Evolutionary conservation across 164 flowering plant genomes (phyloP).

Genomic region (Piper betle): DNA sequence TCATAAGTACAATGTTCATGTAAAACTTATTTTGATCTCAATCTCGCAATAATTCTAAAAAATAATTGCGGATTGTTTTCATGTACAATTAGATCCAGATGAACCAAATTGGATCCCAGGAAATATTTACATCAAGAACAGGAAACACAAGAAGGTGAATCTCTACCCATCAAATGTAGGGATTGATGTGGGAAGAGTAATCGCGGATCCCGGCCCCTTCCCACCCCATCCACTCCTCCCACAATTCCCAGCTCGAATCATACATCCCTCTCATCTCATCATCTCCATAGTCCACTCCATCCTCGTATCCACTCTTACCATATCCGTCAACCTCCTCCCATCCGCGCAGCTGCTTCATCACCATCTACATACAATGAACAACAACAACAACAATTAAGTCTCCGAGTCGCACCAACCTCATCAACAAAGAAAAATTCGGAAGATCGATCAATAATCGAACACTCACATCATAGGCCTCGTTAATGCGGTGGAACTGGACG

Average conservation of each 20-base stretch:
- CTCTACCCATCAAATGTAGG: conserved; percentile 34
- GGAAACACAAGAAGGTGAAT: neutral
- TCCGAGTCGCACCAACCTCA: neutral
- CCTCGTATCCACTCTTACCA: neutral
- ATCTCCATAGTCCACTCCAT: conserved; percentile 2
- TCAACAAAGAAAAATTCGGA: neutral
- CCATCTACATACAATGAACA: conserved; percentile 4
- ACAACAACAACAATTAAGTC: neutral
- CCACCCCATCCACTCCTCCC: conserved; percentile 99
- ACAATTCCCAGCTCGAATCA: conserved; percentile 62
- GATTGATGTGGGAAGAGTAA: conserved; percentile 70
- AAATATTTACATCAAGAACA: neutral
- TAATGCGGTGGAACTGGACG: conserved; percentile 59
- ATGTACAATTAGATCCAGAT: too few relatives aligned
- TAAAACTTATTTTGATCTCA: neutral
- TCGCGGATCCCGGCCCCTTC: conserved; percentile 88
- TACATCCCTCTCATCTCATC: conserved; percentile 43
- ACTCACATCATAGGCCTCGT: conserved; percentile 90
- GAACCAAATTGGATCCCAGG: neutral
- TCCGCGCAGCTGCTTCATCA: conserved; percentile 61
- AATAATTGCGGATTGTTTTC: too few relatives aligned
- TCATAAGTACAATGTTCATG: neutral
- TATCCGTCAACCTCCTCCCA: conserved; percentile 8
- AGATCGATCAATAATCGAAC: neutral
- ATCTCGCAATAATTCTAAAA: neutral